A percentile compares a stretch with the other conserved stretches of the same genome.
Conservation (phyloP, 2,329 filamentous ascomycete genomes). For the Ophiocordyceps sinensis region DNA sequence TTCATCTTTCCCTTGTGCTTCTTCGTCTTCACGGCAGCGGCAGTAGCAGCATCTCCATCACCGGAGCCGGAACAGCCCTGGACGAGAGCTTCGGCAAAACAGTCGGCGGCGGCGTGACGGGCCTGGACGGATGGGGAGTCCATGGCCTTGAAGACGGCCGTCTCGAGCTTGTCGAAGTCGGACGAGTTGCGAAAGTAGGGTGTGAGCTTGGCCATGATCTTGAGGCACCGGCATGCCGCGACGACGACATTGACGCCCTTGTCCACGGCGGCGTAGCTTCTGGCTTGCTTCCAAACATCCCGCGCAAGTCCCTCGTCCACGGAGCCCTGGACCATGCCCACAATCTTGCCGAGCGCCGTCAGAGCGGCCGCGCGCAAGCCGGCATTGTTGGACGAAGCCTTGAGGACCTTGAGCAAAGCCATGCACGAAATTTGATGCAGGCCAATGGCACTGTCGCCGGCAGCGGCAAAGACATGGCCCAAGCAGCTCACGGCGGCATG, state of each 20-base stretch:
- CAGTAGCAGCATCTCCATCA: conserved; percentile 29
- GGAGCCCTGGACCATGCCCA: conserved; percentile 58
- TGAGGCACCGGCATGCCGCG: conserved; percentile 65
- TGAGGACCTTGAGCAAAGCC: conserved; percentile 64
- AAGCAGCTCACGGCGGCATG: conserved; percentile 81
- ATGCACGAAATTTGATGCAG: conserved; percentile 62
- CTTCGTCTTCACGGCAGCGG: conserved; percentile 45
- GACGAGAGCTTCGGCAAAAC: conserved; percentile 68
- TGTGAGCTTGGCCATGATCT: conserved; percentile 56
- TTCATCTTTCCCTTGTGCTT: conserved; percentile 51
- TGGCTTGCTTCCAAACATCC: conserved; percentile 85
- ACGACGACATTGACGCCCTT: conserved; percentile 72
- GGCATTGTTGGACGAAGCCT: conserved; percentile 63
- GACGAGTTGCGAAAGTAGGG: conserved; percentile 73
- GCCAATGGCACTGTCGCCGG: conserved; percentile 82
- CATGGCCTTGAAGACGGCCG: conserved; percentile 69
- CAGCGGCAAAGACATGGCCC: conserved; percentile 79
- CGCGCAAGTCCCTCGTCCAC: conserved; percentile 76
- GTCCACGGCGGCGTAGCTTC: conserved; percentile 61
- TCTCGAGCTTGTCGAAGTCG: conserved; percentile 83
- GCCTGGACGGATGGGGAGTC: conserved; percentile 65
- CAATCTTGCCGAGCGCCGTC: conserved; percentile 59
- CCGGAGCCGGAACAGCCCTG: conserved; percentile 51
- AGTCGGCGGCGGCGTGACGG: conserved; percentile 74
- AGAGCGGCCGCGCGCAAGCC: conserved; percentile 72